Evolutionary conservation across 176 grass and related monocot species (phyloP).

Genomic region (Poa pratensis): DNA sequence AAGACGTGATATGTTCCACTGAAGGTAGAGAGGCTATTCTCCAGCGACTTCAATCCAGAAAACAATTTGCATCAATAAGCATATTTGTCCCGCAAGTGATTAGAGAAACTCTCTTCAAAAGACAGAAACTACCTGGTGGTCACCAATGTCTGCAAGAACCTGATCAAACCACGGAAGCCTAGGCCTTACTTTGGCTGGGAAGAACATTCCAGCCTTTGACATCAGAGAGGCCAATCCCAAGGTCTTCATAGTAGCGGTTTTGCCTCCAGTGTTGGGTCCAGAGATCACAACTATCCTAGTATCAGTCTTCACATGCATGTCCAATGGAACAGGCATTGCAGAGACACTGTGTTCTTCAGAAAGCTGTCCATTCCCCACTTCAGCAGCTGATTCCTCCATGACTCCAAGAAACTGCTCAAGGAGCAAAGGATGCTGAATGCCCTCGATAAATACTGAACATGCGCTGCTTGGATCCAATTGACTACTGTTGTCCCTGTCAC

Average conservation of each 20-base stretch:
- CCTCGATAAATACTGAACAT: constrained; percentile 59
- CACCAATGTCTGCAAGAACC: constrained; percentile 79
- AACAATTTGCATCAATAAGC: constrained; percentile 65
- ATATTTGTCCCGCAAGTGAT: constrained; percentile 45
- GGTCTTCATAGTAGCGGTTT: constrained; percentile 89
- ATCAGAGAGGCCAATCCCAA: constrained; percentile 72
- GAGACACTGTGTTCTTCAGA: constrained; percentile 29
- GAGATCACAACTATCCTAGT: constrained; percentile 81
- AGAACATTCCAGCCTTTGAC: constrained; percentile 80
- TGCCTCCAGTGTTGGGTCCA: constrained; percentile 84
- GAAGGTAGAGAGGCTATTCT: constrained; percentile 82
- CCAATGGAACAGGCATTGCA: constrained; percentile 62
- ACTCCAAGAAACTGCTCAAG: constrained; percentile 57
- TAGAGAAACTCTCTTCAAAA: constrained; percentile 62
- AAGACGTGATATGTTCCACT: constrained; percentile 76
- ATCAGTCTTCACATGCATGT: constrained; percentile 48
- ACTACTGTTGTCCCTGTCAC: constrained; percentile 14
- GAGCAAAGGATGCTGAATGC: constrained; percentile 69
- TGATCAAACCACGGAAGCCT: constrained; percentile 78
- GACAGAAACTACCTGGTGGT: constrained; percentile 76
- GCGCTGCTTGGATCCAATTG: constrained; percentile 23
- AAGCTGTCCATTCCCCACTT: constrained; percentile 12
- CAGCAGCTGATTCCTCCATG: constrained; percentile 19
- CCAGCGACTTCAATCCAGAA: constrained; percentile 81
- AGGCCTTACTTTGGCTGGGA: constrained; percentile 67